Percentiles rank a stretch among this genome's conserved stretches.
phyloP scores from a whole-genome alignment of 768 basidiomycete species.

The Lentinula sp. region DNA sequence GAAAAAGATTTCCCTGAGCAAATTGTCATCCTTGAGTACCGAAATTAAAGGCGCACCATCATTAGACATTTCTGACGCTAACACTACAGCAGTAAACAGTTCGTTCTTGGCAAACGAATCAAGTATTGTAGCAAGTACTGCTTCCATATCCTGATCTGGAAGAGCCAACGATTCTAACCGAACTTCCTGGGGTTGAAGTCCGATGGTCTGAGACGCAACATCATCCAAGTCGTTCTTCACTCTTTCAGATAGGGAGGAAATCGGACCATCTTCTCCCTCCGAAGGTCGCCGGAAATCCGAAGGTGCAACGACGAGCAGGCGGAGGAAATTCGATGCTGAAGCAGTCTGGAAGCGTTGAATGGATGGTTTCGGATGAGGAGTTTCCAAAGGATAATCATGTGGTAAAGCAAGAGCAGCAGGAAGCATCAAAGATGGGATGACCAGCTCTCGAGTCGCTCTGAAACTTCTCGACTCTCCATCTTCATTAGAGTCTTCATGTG shows the following conservation, averaged over 20 bases:
- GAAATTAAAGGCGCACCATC: background rate
- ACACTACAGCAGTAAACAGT: background rate
- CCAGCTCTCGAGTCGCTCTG: background rate
- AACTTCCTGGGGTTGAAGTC: background rate
- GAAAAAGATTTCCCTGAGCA: background rate
- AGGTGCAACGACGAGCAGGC: constrained; percentile 1
- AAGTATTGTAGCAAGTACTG: background rate
- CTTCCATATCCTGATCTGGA: background rate
- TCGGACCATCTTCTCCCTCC: background rate
- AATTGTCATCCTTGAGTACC: background rate
- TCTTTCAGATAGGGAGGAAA: background rate
- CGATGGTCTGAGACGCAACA: background rate
- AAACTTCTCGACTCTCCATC: background rate
- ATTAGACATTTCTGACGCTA: background rate
- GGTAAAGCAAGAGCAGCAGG: background rate
- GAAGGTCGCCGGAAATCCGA: background rate
- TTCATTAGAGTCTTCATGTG: background rate
- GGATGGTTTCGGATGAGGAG: background rate
- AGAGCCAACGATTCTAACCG: background rate
- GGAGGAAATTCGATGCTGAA: background rate
- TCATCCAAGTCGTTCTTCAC: background rate
- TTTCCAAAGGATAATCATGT: background rate
- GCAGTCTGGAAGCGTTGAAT: background rate
- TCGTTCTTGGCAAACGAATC: background rate
- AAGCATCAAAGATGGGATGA: constrained; percentile 1